phyloP scores from a whole-genome alignment of 371 early-diverging fungal species.

The Zancudomyces culisetae region DNA sequence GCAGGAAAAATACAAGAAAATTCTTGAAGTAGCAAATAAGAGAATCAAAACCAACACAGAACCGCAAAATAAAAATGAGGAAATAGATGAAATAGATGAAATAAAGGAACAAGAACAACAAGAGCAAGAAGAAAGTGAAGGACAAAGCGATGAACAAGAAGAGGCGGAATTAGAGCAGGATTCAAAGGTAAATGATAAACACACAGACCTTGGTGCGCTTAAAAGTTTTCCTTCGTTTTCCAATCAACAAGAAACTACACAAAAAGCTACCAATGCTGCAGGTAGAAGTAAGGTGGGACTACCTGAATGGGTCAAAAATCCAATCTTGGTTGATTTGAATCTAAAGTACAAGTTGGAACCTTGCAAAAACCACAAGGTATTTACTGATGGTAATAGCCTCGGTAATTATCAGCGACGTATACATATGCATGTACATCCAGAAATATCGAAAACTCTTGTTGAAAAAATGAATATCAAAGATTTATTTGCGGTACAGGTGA shows the following conservation, averaged over 20 bases:
- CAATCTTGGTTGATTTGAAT: slow-evolving; percentile 46
- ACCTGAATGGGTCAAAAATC: slow-evolving; percentile 69
- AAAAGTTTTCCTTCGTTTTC: slow-evolving; percentile 23
- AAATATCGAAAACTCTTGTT: slow-evolving; percentile 34
- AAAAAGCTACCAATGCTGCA: slow-evolving; percentile 6
- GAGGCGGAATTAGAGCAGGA: background rate
- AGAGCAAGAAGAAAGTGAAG: background rate
- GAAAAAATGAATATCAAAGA: slow-evolving; percentile 34
- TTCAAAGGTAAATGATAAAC: background rate
- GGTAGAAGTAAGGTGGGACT: slow-evolving; percentile 50
- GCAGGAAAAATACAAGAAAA: background rate
- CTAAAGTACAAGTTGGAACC: too few relatives aligned
- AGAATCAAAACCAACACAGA: background rate
- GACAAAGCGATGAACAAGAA: background rate
- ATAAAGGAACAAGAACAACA: background rate
- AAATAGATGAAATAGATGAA: background rate
- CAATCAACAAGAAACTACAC: slow-evolving; percentile 6
- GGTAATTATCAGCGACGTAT: slow-evolving; percentile 19
- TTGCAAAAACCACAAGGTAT: too few relatives aligned
- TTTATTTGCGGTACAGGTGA: slow-evolving; percentile 81
- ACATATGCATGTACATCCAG: slow-evolving; percentile 35
- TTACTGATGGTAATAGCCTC: too few relatives aligned
- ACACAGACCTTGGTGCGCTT: slow-evolving; percentile 6
- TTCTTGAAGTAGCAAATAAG: background rate
- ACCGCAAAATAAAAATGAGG: background rate